Evolutionary conservation across 805 yeast genomes (phyloP).

Genomic region (Metschnikowia drakensbergensis): DNA sequence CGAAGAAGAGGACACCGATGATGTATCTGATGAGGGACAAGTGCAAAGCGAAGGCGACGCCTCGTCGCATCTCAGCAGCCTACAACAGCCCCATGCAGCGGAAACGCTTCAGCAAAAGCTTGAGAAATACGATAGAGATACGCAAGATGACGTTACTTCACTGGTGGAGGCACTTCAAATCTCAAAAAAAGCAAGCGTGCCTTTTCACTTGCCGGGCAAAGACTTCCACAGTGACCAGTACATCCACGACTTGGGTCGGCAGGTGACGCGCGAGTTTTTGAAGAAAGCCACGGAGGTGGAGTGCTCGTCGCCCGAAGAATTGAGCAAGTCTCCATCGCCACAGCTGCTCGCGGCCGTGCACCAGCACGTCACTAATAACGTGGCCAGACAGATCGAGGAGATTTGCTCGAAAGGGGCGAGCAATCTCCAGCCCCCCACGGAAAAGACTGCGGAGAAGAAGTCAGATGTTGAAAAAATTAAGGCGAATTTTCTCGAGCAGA

Average conservation of each 20-base stretch:
- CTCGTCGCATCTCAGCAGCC: neutral
- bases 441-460: neutral
- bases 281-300: slow-evolving; percentile 32
- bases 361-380: slow-evolving; percentile 29
- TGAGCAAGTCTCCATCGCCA: slow-evolving; percentile 8
- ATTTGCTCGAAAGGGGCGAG: slow-evolving; percentile 9
- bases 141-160: neutral
- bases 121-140: neutral
- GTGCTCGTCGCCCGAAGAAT: slow-evolving; percentile 15
- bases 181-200: neutral
- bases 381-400: slow-evolving; percentile 27
- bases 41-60: neutral
- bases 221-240: slow-evolving; percentile 12
- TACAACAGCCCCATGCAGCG: slow-evolving; percentile 1
- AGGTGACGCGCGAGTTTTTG: slow-evolving; percentile 31
- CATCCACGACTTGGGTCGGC: slow-evolving; percentile 32
- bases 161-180: neutral
- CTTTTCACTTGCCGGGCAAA: neutral
- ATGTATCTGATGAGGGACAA: neutral
- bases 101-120: neutral
- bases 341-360: slow-evolving; percentile 23
- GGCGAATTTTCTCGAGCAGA: slow-evolving; percentile 24
- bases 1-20: neutral
- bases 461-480: slow-evolving; percentile 20
- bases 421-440: slow-evolving; percentile 8